phyloP scores from a whole-genome alignment of 192 early-diverging fungal species.

The Linnemannia hyalina region DNA sequence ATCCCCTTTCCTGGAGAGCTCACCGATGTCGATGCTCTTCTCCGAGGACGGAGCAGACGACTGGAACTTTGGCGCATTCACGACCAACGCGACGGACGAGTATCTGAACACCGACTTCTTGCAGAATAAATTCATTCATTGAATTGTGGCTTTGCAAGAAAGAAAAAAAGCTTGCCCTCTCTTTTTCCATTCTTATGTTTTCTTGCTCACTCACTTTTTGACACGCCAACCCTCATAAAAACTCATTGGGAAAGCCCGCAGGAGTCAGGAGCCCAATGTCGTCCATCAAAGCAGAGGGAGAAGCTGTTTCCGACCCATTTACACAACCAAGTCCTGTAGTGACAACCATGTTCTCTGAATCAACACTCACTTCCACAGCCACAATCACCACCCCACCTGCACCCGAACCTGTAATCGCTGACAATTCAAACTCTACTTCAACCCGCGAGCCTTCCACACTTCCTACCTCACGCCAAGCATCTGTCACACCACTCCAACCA shows the following conservation, averaged over 20 bases:
- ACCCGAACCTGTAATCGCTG: background rate
- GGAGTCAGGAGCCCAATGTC: slow-evolving; percentile 23
- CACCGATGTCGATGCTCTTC: slow-evolving; percentile 28
- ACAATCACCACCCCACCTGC: background rate
- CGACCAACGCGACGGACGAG: slow-evolving; percentile 12
- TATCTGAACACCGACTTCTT: slow-evolving; percentile 19
- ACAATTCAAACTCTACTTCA: background rate
- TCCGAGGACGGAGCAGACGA: slow-evolving; percentile 23
- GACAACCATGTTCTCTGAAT: background rate
- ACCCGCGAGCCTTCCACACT: background rate
- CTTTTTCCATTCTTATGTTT: background rate
- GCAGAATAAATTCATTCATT: background rate
- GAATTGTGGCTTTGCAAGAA: slow-evolving; percentile 19
- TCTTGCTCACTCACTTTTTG: background rate
- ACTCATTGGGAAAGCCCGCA: background rate
- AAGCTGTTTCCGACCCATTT: background rate
- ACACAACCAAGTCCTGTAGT: background rate
- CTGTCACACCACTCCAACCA: background rate
- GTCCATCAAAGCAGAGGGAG: slow-evolving; percentile 10
- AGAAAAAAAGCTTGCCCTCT: background rate
- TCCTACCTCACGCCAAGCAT: background rate
- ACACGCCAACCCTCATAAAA: background rate
- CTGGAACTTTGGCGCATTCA: slow-evolving; percentile 32
- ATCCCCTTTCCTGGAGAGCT: slow-evolving; percentile 19
- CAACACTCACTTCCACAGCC: background rate